Evolutionary conservation across 23 red algal species (phyloP).

Genomic region (Gracilaria vermiculophylla): DNA sequence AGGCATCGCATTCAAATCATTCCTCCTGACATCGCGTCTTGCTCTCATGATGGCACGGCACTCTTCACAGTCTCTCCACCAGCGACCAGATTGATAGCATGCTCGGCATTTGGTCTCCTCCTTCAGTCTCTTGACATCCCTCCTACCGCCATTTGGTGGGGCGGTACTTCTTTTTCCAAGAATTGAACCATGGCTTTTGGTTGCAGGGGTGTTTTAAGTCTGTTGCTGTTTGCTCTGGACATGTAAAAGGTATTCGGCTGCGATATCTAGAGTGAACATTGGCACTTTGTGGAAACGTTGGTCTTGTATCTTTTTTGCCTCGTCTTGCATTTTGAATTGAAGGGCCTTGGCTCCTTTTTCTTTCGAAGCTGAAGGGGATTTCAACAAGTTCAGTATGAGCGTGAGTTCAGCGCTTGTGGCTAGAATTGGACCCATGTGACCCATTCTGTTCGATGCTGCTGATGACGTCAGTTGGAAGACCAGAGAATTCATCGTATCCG

Average conservation of each 20-base stretch:
- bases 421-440: not conserved
- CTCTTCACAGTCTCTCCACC: not conserved
- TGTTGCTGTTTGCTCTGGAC: too few species aligned
- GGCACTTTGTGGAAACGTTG: too few species aligned
- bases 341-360: too few species aligned
- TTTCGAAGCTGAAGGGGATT: too few species aligned
- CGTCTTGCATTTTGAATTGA: too few species aligned
- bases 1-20: too few species aligned
- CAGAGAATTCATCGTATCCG: slow-evolving; percentile 12
- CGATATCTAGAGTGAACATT: not conserved
- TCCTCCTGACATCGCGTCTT: too few species aligned
- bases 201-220: too few species aligned
- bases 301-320: too few species aligned
- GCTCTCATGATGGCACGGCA: too few species aligned
- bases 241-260: not conserved
- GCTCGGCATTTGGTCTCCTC: not conserved
- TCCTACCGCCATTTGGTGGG: not conserved
- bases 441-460: not conserved
- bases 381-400: not conserved
- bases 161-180: not conserved
- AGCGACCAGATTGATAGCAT: not conserved
- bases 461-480: slow-evolving; percentile 2
- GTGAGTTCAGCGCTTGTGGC: not conserved
- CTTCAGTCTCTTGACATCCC: not conserved
- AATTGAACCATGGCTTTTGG: not conserved